phyloP scores from a whole-genome alignment of 768 basidiomycete species.

The Leccinum obscurum region DNA sequence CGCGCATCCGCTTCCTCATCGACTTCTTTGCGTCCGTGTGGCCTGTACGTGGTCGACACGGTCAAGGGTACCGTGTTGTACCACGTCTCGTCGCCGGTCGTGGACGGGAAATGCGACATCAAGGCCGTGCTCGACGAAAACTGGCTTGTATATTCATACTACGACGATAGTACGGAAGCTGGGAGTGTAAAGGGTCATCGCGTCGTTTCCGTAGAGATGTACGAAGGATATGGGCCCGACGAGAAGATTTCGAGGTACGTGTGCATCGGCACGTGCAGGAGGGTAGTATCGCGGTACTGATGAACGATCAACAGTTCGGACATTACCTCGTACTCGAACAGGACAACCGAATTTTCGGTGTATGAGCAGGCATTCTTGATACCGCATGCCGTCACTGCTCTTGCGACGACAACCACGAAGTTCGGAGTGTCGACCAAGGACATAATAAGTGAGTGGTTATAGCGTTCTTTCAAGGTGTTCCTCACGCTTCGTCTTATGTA shows the following conservation, averaged over 20 bases:
- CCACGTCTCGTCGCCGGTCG: slow-evolving; percentile 52
- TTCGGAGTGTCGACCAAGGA: slow-evolving; percentile 88
- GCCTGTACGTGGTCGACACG: slow-evolving; percentile 76
- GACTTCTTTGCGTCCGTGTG: slow-evolving; percentile 41
- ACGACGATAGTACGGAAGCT: slow-evolving; percentile 53
- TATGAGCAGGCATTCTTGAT: slow-evolving; percentile 72
- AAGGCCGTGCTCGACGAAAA: slow-evolving; percentile 79
- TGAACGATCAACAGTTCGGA: slow-evolving; percentile 43
- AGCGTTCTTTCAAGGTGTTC: not conserved
- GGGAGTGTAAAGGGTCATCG: slow-evolving; percentile 64
- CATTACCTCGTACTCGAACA: slow-evolving; percentile 53
- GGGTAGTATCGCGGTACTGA: not conserved
- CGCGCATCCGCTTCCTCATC: not conserved
- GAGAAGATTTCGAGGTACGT: slow-evolving; percentile 73
- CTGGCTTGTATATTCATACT: slow-evolving; percentile 91
- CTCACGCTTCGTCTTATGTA: slow-evolving; percentile 30
- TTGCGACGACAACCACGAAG: slow-evolving; percentile 79
- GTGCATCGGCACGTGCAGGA: not conserved
- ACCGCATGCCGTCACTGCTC: slow-evolving; percentile 64
- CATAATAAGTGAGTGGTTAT: slow-evolving; percentile 65
- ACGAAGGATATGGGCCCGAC: slow-evolving; percentile 71
- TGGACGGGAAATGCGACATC: slow-evolving; percentile 55
- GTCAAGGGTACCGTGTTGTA: slow-evolving; percentile 79
- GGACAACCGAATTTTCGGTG: slow-evolving; percentile 51
- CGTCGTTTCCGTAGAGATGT: slow-evolving; percentile 84